Conservation (phyloP, 169 alveolate genomes). For the Amoebophrya sp. region DNA sequence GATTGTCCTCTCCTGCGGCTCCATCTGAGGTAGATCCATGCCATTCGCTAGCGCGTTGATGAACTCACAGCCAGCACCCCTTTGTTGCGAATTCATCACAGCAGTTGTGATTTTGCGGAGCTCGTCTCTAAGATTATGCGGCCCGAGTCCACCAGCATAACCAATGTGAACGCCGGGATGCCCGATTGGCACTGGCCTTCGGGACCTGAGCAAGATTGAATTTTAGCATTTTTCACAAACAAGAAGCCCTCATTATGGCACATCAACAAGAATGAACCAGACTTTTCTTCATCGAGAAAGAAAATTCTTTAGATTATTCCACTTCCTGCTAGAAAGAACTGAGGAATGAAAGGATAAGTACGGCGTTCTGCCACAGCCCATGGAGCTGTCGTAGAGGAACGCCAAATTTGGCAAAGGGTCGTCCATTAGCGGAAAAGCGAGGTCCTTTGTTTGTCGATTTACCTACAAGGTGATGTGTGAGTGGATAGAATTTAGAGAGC, state of each 20-base stretch:
- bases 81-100: background rate
- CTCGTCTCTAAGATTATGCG: background rate
- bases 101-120: background rate
- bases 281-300: background rate
- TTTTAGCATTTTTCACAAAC: no score
- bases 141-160: background rate
- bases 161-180: background rate
- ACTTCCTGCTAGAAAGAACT: background rate
- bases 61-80: no score
- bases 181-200: background rate
- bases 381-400: background rate
- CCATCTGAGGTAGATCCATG: no score
- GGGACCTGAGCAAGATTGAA: background rate
- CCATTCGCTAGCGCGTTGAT: no score
- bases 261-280: no score
- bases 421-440: background rate
- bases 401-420: background rate
- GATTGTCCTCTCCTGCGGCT: background rate
- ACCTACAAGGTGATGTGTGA: no score
- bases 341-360: background rate
- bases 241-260: no score
- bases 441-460: background rate
- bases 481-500: no score
- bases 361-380: background rate
- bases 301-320: background rate